Evolutionary conservation across 2,329 filamentous ascomycete species (phyloP), one percentile per base, ranked within the genome.

Genomic region (Colletotrichum cereale): DNA sequence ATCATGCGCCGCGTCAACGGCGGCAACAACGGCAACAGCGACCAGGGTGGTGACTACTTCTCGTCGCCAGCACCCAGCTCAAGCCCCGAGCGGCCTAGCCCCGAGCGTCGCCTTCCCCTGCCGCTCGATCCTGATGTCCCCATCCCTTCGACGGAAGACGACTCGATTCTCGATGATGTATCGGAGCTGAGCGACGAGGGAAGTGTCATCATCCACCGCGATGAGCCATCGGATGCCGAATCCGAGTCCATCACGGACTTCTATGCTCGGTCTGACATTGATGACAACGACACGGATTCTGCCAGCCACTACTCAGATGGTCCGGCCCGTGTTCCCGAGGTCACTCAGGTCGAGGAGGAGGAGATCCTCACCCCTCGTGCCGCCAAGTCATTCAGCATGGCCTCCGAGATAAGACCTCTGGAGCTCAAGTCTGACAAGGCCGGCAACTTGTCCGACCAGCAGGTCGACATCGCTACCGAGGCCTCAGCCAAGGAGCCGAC

Each of bases 1-100:
- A 98, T 98, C 75, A 85, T 98, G 76, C 91, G 93, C 64, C 94
- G 96, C 73, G 92, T 98, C 66, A 94, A 96, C 79, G 93, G 87
- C 57, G 87, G 86, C 75, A 62, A 36, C 38, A 82, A 87, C 57
- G 87, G 86, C 75, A 62, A 36, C 38, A 82, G 86, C 72, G 75
- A 81, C 58, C 85, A 88, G 55, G 88, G 90, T 26, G 88, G 91
- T 68, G 91, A 89, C 74, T 88, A 88, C 75, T 89, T 92, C 76
- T 90, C 89, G 4, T 90, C 90, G 2, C 88, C 89, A 1, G 82
- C 84, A n/a, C 84, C 87, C 2, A 87, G 86, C 72, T 90, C 88
- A 2, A 90, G 83, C 75, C 87, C 89, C 16, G 86, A 89, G 71
- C 87, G 84, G n/a, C 50, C 57, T 10, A 86, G 83, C 66, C 78